Conservation (phyloP, 768 basidiomycete species). For the Gloeostereum incarnatum region DNA sequence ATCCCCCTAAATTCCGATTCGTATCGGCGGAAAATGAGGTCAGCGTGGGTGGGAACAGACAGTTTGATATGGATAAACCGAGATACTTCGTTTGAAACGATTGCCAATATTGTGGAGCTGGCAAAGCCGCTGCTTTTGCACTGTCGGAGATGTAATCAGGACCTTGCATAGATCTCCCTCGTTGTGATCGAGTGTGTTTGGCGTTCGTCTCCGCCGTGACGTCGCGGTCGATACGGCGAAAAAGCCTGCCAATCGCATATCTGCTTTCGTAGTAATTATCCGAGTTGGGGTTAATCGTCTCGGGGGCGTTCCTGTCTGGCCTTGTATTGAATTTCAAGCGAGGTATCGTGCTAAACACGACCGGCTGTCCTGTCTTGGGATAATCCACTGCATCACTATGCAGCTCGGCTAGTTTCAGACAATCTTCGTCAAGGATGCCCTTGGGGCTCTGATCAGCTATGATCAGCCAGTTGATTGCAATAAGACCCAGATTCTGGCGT, state of each 20-base stretch:
- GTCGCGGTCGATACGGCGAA: constrained; percentile 43
- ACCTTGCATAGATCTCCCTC: too few species aligned
- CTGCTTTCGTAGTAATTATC: constrained; percentile 40
- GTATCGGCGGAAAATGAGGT: constrained; percentile 29
- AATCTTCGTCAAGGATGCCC: constrained; percentile 41
- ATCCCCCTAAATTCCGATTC: constrained; percentile 35
- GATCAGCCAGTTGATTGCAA: constrained; percentile 53
- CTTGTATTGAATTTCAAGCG: constrained; percentile 21
- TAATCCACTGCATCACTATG: constrained; percentile 63
- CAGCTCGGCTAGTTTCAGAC: constrained; percentile 40
- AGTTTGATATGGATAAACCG: constrained; percentile 12
- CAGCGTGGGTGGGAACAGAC: constrained; percentile 18
- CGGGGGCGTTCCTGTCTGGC: constrained; percentile 62
- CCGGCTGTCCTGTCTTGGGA: constrained; percentile 45
- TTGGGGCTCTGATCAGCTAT: constrained; percentile 44
- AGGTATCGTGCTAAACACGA: constrained; percentile 31
- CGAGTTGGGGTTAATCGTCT: constrained; percentile 34
- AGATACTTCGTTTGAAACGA: too few species aligned
- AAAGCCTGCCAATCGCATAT: constrained; percentile 51
- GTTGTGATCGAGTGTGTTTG: too few species aligned
- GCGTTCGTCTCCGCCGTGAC: not conserved
- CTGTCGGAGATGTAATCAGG: too few species aligned
- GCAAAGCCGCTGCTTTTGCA: too few species aligned
- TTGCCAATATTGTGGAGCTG: too few species aligned
- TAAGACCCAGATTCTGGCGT: constrained; percentile 43